phyloP scores from a whole-genome alignment of 2,329 filamentous ascomycete species.

The Orbilia ellipsospora region DNA sequence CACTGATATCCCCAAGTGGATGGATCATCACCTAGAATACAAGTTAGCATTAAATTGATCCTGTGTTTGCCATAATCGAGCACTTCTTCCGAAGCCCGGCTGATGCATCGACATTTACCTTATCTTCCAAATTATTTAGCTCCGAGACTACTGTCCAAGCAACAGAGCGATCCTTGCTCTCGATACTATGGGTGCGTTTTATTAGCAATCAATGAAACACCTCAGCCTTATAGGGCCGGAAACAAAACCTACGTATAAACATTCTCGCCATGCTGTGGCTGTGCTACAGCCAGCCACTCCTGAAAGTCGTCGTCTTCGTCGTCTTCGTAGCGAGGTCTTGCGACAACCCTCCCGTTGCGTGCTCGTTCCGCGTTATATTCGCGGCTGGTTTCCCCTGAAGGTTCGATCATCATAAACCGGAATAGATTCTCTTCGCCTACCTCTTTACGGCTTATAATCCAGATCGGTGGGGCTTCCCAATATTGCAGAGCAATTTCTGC shows the following conservation, averaged over 20 bases:
- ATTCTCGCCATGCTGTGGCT: neutral
- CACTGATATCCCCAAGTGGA: no score
- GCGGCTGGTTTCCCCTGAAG: neutral
- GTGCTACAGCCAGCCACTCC: neutral
- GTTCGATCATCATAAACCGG: neutral
- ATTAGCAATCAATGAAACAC: no score
- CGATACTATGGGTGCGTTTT: no score
- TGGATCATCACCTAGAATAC: no score
- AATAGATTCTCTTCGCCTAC: neutral
- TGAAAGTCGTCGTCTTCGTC: neutral
- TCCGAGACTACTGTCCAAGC: no score
- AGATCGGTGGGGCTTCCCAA: neutral
- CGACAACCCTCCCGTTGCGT: neutral
- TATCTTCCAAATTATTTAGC: no score
- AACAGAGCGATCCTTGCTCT: no score
- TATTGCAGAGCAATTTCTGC: no score
- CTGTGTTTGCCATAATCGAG: no score
- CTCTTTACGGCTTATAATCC: neutral
- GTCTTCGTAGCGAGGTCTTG: neutral
- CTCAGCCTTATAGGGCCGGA: neutral
- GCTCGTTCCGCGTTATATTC: neutral
- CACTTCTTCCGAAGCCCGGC: no score
- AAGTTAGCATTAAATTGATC: no score
- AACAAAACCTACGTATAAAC: neutral
- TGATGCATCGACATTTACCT: no score